Conservation (phyloP, 202 grass and related monocot genomes). For the Setaria italica region DNA sequence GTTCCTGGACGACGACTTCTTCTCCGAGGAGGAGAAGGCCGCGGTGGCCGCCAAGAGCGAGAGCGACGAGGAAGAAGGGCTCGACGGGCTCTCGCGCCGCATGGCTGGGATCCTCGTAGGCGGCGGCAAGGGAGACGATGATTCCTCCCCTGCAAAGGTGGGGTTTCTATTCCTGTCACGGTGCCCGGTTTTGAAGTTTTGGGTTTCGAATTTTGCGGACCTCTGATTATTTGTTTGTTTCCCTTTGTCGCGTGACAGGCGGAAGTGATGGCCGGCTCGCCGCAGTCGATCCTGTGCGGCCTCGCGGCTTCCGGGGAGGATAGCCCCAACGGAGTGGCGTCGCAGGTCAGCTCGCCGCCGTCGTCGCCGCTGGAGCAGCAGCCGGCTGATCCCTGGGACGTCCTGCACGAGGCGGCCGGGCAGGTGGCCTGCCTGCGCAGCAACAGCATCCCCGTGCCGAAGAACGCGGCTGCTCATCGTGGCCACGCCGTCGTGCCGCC, state of each 20-base stretch:
- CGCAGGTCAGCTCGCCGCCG: constrained; percentile 72
- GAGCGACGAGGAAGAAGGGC: constrained; percentile 71
- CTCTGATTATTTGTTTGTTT: neutral
- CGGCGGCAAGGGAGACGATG: constrained; percentile 31
- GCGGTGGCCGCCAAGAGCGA: constrained; percentile 50
- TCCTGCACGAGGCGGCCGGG: constrained; percentile 63
- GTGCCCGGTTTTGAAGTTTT: neutral
- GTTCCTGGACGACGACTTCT: constrained; percentile 82
- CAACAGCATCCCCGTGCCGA: constrained; percentile 25
- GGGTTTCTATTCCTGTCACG: neutral
- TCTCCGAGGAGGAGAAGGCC: constrained; percentile 60
- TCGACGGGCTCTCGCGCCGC: constrained; percentile 49
- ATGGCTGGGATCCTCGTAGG: constrained; percentile 61
- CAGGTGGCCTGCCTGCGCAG: constrained; percentile 60
- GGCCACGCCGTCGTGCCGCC: neutral
- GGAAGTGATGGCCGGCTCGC: constrained; percentile 64
- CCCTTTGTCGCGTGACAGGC: neutral
- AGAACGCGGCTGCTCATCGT: neutral
- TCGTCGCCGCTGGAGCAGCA: constrained; percentile 70
- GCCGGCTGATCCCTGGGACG: constrained; percentile 58
- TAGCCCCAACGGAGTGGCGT: constrained; percentile 62
- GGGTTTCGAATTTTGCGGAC: neutral
- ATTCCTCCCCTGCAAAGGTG: constrained; percentile 44
- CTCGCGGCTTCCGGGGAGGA: constrained; percentile 43
- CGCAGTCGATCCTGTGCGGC: constrained; percentile 72